Conservation (phyloP, 116 monocot genomes). For the Phalaenopsis hybrid region DNA sequence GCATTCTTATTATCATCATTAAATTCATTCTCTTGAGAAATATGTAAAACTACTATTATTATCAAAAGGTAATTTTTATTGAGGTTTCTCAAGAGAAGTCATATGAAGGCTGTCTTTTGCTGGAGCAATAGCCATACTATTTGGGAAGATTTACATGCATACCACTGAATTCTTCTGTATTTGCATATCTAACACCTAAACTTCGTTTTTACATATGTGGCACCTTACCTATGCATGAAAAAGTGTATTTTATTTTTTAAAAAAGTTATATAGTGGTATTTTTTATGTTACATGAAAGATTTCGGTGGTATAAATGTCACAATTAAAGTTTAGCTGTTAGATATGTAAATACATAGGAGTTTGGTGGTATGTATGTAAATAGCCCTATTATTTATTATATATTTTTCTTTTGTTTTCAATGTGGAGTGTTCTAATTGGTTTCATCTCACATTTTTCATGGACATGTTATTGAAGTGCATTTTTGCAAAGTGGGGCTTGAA, state of each 20-base stretch:
- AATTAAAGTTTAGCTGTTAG: too few species aligned
- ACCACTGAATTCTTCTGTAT: too few species aligned
- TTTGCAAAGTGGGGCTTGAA: conserved; percentile 3
- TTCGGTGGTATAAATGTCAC: too few species aligned
- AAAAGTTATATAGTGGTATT: too few species aligned
- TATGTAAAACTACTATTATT: too few species aligned
- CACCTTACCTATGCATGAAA: too few species aligned
- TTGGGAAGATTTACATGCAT: background rate
- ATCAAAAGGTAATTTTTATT: background rate
- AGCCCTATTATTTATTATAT: background rate
- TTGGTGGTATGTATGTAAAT: background rate
- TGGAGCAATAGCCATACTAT: background rate
- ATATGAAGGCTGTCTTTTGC: background rate
- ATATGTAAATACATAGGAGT: too few species aligned
- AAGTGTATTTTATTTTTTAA: too few species aligned
- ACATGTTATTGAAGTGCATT: conserved; percentile 4
- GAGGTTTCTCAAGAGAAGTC: background rate
- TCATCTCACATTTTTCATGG: background rate
- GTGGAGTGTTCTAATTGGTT: background rate
- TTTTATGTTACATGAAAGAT: too few species aligned
- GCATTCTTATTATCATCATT: background rate
- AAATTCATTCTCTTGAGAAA: background rate
- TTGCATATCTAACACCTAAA: too few species aligned
- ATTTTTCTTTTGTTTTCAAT: background rate
- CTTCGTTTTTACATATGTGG: too few species aligned